phyloP scores from a whole-genome alignment of 768 basidiomycete genomes.

The Tubosaeta sp. region DNA sequence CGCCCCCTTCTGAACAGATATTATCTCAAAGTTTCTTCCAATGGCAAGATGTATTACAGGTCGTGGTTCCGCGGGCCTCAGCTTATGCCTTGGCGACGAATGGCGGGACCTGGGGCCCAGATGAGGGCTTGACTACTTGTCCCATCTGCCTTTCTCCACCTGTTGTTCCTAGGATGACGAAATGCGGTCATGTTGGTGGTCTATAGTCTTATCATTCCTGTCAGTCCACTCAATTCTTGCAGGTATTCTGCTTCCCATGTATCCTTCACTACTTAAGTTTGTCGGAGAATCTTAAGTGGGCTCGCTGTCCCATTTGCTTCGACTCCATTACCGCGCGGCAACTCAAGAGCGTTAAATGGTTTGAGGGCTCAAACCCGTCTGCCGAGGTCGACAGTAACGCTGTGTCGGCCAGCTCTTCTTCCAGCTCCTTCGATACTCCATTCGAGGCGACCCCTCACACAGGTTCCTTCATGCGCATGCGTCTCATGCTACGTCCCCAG shows the following conservation, averaged over 20 bases:
- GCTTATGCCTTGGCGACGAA: slow-evolving; percentile 63
- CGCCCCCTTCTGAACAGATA: neutral
- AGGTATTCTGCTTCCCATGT: slow-evolving; percentile 96
- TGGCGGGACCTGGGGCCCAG: slow-evolving; percentile 38
- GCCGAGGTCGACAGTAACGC: slow-evolving; percentile 28
- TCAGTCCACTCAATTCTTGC: slow-evolving; percentile 15
- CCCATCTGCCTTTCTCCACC: slow-evolving; percentile 95
- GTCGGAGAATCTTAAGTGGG: slow-evolving; percentile 81
- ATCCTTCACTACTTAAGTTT: slow-evolving; percentile 86
- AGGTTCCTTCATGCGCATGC: slow-evolving; percentile 72
- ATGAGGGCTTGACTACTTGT: slow-evolving; percentile 70
- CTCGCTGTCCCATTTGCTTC: slow-evolving; percentile 93
- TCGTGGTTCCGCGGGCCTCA: slow-evolving; percentile 84
- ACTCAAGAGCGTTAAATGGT: slow-evolving; percentile 92
- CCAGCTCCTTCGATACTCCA: slow-evolving; percentile 35
- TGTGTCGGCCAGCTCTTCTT: slow-evolving; percentile 40
- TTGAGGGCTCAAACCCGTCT: slow-evolving; percentile 45
- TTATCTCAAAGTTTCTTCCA: slow-evolving; percentile 75
- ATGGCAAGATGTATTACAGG: slow-evolving; percentile 94
- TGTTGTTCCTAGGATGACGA: slow-evolving; percentile 88
- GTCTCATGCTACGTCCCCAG: slow-evolving; percentile 88
- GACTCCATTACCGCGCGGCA: slow-evolving; percentile 89
- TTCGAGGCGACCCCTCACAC: slow-evolving; percentile 41
- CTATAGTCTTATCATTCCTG: neutral
- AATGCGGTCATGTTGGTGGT: slow-evolving; percentile 90